Percentiles rank a stretch among this genome's conserved stretches.
These are phyloP conservation scores for Globisporangium camurandrum DNA, from an alignment of 352 stramenopile genomes.

Conservation along the genomic window DNA sequence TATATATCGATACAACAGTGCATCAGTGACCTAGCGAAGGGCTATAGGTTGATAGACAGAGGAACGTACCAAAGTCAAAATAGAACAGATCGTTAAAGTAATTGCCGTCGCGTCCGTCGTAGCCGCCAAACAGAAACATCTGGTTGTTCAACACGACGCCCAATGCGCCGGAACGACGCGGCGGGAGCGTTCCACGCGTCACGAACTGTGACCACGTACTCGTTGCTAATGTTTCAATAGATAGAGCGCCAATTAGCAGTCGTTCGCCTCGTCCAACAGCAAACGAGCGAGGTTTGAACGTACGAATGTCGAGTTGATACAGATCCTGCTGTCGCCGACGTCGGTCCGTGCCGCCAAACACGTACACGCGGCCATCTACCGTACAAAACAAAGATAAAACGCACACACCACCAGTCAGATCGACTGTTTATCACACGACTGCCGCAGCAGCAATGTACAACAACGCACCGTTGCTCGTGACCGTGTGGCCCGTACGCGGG, in stretches of 20 bases:
- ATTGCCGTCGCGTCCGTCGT: constrained; percentile 83
- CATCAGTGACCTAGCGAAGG: not conserved
- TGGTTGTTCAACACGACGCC: constrained; percentile 71
- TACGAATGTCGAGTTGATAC: constrained; percentile 78
- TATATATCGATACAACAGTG: no score
- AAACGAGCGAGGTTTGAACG: not conserved
- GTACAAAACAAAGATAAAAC: no score
- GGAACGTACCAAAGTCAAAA: constrained; percentile 69
- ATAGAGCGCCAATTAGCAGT: no score
- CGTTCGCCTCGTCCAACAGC: not conserved
- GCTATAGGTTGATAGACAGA: not conserved
- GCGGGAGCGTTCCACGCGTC: constrained; percentile 50
- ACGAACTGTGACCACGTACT: constrained; percentile 72
- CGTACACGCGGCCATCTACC: constrained; percentile 65
- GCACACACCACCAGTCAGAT: not conserved
- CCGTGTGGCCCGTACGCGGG: constrained; percentile 78
- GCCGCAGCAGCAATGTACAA: not conserved
- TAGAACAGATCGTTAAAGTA: constrained; percentile 88
- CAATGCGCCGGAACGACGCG: constrained; percentile 67
- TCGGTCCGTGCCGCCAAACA: constrained; percentile 83
- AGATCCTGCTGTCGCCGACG: constrained; percentile 77
- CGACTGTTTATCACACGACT: no score
- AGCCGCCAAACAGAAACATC: constrained; percentile 89
- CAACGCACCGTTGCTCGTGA: constrained; percentile 55
- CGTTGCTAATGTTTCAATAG: constrained; percentile 24